Conservation (phyloP, 2,329 filamentous ascomycete species). For the Penicillium olsonii region DNA sequence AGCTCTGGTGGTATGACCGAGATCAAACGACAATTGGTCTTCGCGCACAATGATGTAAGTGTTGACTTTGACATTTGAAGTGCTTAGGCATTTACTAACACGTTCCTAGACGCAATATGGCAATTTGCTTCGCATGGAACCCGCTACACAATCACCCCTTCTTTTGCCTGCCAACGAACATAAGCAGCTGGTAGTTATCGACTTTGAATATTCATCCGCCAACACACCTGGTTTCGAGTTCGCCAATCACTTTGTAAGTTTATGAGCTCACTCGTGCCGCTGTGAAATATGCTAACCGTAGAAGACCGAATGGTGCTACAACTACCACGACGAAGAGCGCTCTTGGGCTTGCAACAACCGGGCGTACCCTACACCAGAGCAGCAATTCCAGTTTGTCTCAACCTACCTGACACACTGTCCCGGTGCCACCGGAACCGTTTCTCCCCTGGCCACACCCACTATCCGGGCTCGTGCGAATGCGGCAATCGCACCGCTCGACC, state of each 20-base stretch:
- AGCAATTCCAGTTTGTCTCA: slow-evolving; percentile 81
- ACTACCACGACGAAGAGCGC: slow-evolving; percentile 76
- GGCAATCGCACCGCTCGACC: slow-evolving; percentile 69
- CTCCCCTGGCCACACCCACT: slow-evolving; percentile 31
- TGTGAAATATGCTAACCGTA: slow-evolving; percentile 14
- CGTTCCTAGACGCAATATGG: slow-evolving; percentile 84
- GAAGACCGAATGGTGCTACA: slow-evolving; percentile 90
- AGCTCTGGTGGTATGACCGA: slow-evolving; percentile 68
- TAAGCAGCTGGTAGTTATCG: slow-evolving; percentile 94
- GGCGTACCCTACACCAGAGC: slow-evolving; percentile 73
- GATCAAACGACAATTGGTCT: slow-evolving; percentile 76
- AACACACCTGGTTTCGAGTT: slow-evolving; percentile 88
- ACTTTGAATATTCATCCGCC: slow-evolving; percentile 94
- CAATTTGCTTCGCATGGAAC: slow-evolving; percentile 83
- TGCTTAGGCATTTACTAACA: slow-evolving; percentile 20
- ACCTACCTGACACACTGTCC: slow-evolving; percentile 84
- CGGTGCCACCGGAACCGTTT: slow-evolving; percentile 23
- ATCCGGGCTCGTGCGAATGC: slow-evolving; percentile 56
- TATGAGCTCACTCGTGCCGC: background rate
- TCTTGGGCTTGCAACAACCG: slow-evolving; percentile 69
- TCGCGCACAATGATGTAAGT: slow-evolving; percentile 95
- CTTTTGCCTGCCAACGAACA: slow-evolving; percentile 88
- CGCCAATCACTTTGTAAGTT: slow-evolving; percentile 85
- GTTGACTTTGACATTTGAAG: slow-evolving; percentile 12
- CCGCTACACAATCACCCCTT: slow-evolving; percentile 73